These are phyloP conservation scores for Chaetoscypha palmicola DNA, from an alignment of 2,329 filamentous ascomycete genomes.

Conservation along the genomic window DNA sequence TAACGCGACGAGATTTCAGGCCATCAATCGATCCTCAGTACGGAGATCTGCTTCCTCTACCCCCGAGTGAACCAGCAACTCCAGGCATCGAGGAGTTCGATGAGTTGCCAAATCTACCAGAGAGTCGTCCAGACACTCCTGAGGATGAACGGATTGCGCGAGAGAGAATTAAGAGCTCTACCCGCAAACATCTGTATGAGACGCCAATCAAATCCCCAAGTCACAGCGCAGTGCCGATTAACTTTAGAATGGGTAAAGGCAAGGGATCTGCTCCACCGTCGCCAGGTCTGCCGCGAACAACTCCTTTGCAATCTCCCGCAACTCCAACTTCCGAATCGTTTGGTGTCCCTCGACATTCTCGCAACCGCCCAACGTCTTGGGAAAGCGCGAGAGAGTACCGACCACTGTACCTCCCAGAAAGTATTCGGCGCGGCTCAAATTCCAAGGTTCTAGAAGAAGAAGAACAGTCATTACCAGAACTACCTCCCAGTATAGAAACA, in stretches of 20 bases:
- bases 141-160: constrained; percentile 23
- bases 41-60: constrained; percentile 57
- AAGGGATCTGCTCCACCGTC: constrained; percentile 35
- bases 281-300: constrained; percentile 36
- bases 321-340: constrained; percentile 26
- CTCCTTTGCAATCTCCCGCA: constrained; percentile 34
- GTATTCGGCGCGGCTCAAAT: constrained; percentile 24
- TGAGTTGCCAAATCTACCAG: constrained; percentile 49
- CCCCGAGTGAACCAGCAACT: constrained; percentile 51
- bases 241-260: constrained; percentile 42
- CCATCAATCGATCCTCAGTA: constrained; percentile 61
- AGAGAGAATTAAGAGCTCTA: constrained; percentile 18
- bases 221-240: constrained; percentile 49
- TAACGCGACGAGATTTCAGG: constrained; percentile 50
- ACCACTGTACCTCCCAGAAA: constrained; percentile 75
- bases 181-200: constrained; percentile 24
- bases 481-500: constrained; percentile 44
- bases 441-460: constrained; percentile 20
- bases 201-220: constrained; percentile 33
- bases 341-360: constrained; percentile 33
- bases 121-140: constrained; percentile 47
- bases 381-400: constrained; percentile 64
- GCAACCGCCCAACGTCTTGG: constrained; percentile 51
- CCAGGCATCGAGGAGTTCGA: constrained; percentile 34
- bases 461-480: constrained; percentile 38